phyloP scores from a whole-genome alignment of 1,139 yeast species.

The Geotrichum reessii region DNA sequence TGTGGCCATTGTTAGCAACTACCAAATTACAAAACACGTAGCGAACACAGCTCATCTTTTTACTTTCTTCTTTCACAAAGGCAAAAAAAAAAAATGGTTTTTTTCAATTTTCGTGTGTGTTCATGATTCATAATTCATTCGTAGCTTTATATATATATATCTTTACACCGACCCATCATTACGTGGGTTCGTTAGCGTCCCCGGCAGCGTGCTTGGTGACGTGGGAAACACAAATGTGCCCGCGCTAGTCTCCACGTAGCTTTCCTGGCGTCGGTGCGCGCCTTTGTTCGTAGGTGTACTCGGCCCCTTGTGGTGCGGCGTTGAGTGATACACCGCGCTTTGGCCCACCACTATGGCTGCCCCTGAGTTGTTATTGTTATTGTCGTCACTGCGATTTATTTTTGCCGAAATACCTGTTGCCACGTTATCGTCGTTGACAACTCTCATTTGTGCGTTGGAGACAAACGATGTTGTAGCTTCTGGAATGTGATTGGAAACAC shows the following conservation, averaged over 20 bases:
- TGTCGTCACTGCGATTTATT: not conserved
- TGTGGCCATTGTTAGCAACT: no score
- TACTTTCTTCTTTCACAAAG: not conserved
- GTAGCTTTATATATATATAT: not conserved
- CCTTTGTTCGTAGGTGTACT: not conserved
- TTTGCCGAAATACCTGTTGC: not conserved
- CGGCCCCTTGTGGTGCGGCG: not conserved
- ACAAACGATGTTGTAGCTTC: not conserved
- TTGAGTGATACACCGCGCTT: not conserved
- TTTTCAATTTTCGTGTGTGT: not conserved
- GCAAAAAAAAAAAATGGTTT: no score
- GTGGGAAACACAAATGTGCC: conserved; percentile 17
- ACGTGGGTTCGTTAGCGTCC: conserved; percentile 6
- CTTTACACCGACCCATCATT: not conserved
- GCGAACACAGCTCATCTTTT: not conserved
- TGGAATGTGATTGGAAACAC: not conserved
- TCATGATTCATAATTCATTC: not conserved
- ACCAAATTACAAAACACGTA: not conserved
- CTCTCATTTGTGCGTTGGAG: not conserved
- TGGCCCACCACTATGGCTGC: not conserved
- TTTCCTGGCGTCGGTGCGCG: conserved; percentile 4
- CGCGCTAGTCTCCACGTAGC: conserved; percentile 12
- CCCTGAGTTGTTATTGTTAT: not conserved
- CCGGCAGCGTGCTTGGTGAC: conserved; percentile 7
- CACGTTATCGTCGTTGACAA: not conserved